Conservation (phyloP, 768 basidiomycete species). For the Clitopilus passeckerianus region DNA sequence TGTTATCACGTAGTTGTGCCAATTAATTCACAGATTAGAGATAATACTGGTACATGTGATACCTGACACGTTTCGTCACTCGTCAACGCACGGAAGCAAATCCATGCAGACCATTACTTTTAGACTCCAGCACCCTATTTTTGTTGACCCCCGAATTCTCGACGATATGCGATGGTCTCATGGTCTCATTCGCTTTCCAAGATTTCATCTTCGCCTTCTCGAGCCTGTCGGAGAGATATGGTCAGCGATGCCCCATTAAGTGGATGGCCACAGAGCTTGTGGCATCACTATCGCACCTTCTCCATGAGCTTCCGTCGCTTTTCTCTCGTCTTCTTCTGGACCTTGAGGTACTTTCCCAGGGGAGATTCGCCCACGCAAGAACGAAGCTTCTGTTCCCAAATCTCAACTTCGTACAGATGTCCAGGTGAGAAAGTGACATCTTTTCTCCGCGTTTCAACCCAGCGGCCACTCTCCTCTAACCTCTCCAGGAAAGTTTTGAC, state of each 20-base stretch:
- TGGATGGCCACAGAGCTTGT: neutral
- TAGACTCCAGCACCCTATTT: neutral
- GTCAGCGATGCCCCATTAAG: conserved; percentile 12
- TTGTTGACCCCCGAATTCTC: neutral
- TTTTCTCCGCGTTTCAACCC: conserved; percentile 70
- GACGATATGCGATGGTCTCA: neutral
- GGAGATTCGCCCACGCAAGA: conserved; percentile 66
- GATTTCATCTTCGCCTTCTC: conserved; percentile 66
- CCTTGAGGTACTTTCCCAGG: conserved; percentile 74
- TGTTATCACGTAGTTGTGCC: too few relatives aligned
- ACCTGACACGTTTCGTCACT: neutral
- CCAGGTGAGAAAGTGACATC: conserved; percentile 74
- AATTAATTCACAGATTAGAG: too few relatives aligned
- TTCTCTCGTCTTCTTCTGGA: conserved; percentile 77
- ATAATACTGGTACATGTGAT: neutral
- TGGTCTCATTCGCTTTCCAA: conserved; percentile 36
- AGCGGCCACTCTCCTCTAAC: conserved; percentile 77
- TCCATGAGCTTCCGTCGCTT: conserved; percentile 65
- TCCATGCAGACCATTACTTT: too few relatives aligned
- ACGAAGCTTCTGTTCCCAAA: conserved; percentile 64
- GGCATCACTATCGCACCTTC: conserved; percentile 45
- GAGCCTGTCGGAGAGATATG: conserved; percentile 40
- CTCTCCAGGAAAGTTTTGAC: conserved; percentile 83
- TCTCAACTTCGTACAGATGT: conserved; percentile 59
- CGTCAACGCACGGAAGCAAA: too few relatives aligned